Evolutionary conservation across 306 rosid genomes (phyloP).

Genomic region (Sicyos edulis): DNA sequence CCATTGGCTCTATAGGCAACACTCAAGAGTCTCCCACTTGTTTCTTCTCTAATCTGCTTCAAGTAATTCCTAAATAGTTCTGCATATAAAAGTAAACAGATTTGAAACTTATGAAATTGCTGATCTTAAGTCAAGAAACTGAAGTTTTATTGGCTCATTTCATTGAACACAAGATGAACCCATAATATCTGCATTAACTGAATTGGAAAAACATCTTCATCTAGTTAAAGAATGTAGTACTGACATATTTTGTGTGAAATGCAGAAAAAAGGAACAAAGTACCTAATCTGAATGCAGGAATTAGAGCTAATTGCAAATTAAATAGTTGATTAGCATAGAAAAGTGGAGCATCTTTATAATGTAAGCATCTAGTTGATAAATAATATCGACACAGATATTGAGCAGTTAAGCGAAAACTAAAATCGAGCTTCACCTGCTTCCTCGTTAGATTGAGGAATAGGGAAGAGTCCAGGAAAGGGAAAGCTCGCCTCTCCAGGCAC

Average conservation of each 20-base stretch:
- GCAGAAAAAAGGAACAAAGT: neutral
- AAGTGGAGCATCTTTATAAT: neutral
- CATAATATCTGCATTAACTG: neutral
- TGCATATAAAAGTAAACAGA: constrained; percentile 29
- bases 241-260: neutral
- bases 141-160: neutral
- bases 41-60: constrained; percentile 97
- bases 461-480: constrained; percentile 89
- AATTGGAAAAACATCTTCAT: neutral
- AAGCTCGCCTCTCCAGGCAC: constrained; percentile 85
- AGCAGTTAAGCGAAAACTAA: neutral
- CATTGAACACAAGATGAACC: constrained; percentile 5
- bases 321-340: neutral
- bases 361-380: constrained; percentile 1
- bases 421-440: constrained; percentile 68
- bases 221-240: neutral
- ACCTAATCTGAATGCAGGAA: neutral
- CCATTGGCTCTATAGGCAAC: constrained; percentile 94
- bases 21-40: constrained; percentile 91
- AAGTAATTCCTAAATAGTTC: constrained; percentile 77
- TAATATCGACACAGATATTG: neutral
- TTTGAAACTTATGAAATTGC: neutral
- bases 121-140: constrained; percentile 1
- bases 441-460: constrained; percentile 57
- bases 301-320: neutral